A percentile compares a stretch with the other conserved stretches of the same genome.
Conservation (phyloP, 495 filamentous ascomycete genomes). For the Hypoxylon perforatum region DNA sequence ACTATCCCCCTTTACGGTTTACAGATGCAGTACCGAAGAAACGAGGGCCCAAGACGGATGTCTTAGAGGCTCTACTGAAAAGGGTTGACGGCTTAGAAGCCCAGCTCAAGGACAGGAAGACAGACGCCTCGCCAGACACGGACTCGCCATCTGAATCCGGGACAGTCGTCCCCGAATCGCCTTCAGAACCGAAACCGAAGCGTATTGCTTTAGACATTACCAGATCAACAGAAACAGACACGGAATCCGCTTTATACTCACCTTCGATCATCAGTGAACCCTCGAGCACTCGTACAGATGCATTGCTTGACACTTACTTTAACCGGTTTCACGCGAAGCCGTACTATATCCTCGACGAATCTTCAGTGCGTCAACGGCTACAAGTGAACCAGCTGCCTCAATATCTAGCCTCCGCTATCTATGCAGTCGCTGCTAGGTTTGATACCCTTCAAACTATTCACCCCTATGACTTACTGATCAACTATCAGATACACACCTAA, state of each 20-base stretch:
- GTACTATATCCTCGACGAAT: conserved; percentile 80
- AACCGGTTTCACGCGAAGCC: conserved; percentile 79
- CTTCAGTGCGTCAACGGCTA: conserved; percentile 72
- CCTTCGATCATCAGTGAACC: conserved; percentile 51
- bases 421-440: conserved; percentile 76
- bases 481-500: conserved; percentile 70
- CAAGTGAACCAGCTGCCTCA: conserved; percentile 72
- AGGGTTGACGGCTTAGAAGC: conserved; percentile 86
- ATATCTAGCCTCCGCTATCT: conserved; percentile 75
- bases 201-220: conserved; percentile 33
- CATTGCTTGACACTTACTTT: conserved; percentile 81
- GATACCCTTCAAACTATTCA: conserved; percentile 32
- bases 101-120: conserved; percentile 74
- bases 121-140: conserved; percentile 53
- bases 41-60: conserved; percentile 87
- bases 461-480: conserved; percentile 7
- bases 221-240: conserved; percentile 35
- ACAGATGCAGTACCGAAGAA: conserved; percentile 90
- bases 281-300: conserved; percentile 61
- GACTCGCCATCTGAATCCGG: conserved; percentile 37
- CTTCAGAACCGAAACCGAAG: conserved; percentile 41
- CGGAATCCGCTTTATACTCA: conserved; percentile 50
- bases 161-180: conserved; percentile 7
- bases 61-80: conserved; percentile 84
- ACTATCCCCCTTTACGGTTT: conserved; percentile 21